Evolutionary conservation across 2,329 filamentous ascomycete genomes (phyloP).

Genomic region (Clarireedia monteithiana): DNA sequence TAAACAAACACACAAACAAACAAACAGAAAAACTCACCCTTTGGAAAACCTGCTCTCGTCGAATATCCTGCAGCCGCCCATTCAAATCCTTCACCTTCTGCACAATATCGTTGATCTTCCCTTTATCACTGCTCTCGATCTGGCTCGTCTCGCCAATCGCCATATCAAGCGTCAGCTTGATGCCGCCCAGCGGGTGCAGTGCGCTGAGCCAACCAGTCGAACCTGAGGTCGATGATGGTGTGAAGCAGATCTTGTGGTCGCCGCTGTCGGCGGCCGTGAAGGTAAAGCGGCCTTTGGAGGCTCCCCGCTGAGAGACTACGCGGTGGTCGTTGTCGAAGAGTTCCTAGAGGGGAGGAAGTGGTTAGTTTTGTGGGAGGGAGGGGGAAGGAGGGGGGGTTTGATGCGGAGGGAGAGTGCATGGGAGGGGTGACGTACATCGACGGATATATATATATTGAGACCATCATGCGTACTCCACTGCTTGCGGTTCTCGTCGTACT

Average conservation of each 20-base stretch:
- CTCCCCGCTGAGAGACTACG: constrained; percentile 79
- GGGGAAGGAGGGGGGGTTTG: too few species aligned
- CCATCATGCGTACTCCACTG: constrained; percentile 66
- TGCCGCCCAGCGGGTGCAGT: constrained; percentile 59
- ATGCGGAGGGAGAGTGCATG: background rate
- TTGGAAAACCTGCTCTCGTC: constrained; percentile 94
- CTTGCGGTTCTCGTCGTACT: constrained; percentile 65
- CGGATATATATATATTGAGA: constrained; percentile 80
- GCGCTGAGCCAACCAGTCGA: constrained; percentile 64
- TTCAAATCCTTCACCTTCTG: constrained; percentile 86
- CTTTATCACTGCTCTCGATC: constrained; percentile 90
- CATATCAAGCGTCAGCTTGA: constrained; percentile 81
- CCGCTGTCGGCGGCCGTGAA: constrained; percentile 93
- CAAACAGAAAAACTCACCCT: constrained; percentile 48
- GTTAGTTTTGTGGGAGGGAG: constrained; percentile 2
- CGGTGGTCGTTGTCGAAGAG: constrained; percentile 97
- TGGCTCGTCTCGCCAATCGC: constrained; percentile 90
- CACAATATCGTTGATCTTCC: constrained; percentile 84
- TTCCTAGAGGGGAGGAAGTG: constrained; percentile 47
- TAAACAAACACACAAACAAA: background rate
- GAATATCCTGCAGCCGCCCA: constrained; percentile 75
- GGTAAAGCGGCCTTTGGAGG: constrained; percentile 75
- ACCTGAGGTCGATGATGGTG: constrained; percentile 65
- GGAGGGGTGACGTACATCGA: constrained; percentile 53
- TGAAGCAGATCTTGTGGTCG: constrained; percentile 94